Conservation (phyloP, 306 rosid genomes). For the Cicer yamashitae region DNA sequence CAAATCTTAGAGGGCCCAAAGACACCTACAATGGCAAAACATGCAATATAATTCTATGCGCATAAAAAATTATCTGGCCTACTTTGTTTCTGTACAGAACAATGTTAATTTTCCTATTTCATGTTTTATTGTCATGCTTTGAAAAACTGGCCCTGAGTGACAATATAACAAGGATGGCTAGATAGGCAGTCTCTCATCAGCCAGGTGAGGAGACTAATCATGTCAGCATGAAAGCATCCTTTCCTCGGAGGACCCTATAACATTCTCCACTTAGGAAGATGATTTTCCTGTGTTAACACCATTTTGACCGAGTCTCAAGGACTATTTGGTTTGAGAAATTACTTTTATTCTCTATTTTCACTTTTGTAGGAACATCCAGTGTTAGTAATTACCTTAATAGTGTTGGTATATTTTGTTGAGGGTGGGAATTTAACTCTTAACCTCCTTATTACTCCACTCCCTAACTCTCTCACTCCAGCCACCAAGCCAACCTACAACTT, state of each 20-base stretch:
- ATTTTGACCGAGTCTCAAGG: not conserved
- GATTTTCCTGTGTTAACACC: not conserved
- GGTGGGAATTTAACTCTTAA: too few species aligned
- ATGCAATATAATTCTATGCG: constrained; percentile 6
- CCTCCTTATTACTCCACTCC: too few species aligned
- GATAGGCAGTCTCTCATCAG: not conserved
- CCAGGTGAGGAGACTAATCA: not conserved
- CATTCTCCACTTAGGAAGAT: constrained; percentile 1
- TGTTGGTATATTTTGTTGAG: too few species aligned
- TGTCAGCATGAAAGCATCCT: not conserved
- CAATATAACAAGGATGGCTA: not conserved
- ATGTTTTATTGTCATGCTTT: not conserved
- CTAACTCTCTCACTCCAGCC: too few species aligned
- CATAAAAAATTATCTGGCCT: not conserved
- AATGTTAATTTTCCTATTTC: not conserved
- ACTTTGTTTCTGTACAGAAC: too few species aligned
- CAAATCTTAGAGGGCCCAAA: constrained; percentile 87
- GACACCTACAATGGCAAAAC: constrained; percentile 71
- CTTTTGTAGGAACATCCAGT: too few species aligned
- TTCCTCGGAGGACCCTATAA: not conserved
- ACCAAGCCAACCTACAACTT: too few species aligned
- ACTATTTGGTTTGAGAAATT: not conserved
- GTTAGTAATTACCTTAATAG: too few species aligned
- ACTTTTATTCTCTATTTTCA: not conserved
- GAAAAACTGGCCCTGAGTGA: not conserved